Conservation (phyloP, 257 asterid species). For the Anisodus acutangulus region DNA sequence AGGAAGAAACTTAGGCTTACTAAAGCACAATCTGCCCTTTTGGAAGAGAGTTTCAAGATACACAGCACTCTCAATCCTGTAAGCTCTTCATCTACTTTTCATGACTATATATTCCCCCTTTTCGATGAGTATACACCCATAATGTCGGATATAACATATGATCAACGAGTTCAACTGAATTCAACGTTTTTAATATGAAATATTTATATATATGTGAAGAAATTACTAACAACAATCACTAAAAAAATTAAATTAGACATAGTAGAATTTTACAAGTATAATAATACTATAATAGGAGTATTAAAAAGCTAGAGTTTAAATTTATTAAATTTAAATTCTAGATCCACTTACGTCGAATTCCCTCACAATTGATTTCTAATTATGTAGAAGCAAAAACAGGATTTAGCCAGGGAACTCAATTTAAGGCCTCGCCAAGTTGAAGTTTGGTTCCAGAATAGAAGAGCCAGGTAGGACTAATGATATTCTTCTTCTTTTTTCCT, state of each 20-base stretch:
- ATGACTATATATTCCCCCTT: no score
- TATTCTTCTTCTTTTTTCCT: not conserved
- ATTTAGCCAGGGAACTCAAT: slow-evolving; percentile 62
- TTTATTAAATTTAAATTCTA: not conserved
- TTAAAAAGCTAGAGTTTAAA: no score
- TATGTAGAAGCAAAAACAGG: slow-evolving; percentile 74
- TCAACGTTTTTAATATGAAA: no score
- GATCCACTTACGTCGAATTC: not conserved
- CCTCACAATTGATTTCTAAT: not conserved
- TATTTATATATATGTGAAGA: no score
- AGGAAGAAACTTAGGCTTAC: slow-evolving; percentile 65
- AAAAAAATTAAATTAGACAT: no score
- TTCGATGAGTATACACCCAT: no score
- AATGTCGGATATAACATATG: no score
- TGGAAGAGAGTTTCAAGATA: slow-evolving; percentile 62
- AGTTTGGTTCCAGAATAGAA: slow-evolving; percentile 86
- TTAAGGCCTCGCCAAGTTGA: slow-evolving; percentile 84
- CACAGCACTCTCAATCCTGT: slow-evolving; percentile 76
- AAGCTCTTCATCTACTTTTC: not conserved
- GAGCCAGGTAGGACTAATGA: slow-evolving; percentile 62
- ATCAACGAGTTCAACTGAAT: not conserved
- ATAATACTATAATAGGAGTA: no score
- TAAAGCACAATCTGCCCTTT: slow-evolving; percentile 65
- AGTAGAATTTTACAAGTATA: no score
- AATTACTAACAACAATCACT: no score